Evolutionary conservation across 345 rosid genomes (phyloP).

Genomic region (Moricandia moricandioides): DNA sequence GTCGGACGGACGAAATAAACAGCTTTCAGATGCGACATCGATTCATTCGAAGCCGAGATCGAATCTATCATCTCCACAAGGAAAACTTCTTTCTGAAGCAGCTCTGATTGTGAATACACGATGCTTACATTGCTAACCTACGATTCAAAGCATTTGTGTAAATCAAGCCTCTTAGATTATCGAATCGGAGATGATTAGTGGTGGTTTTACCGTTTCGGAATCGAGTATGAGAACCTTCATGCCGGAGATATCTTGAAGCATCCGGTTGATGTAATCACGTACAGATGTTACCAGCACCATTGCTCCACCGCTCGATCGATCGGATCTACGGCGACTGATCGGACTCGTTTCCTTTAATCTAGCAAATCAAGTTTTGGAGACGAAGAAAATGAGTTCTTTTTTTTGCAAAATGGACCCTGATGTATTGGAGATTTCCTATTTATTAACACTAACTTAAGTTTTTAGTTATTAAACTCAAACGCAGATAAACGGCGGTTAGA

Average conservation of each 20-base stretch:
- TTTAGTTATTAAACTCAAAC: background rate
- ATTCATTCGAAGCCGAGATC: constrained; percentile 71
- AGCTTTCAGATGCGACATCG: constrained; percentile 95
- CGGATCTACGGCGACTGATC: constrained; percentile 33
- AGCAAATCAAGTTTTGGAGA: background rate
- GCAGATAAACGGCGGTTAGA: background rate
- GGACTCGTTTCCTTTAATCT: constrained; percentile 2
- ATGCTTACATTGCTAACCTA: constrained; percentile 92
- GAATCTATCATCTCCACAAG: constrained; percentile 90
- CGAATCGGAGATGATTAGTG: background rate
- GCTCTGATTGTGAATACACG: constrained; percentile 89
- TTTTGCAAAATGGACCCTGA: background rate
- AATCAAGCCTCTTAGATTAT: background rate
- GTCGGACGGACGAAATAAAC: constrained; percentile 86
- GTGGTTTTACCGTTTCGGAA: constrained; percentile 70
- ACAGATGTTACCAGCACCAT: constrained; percentile 83
- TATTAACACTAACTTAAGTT: background rate
- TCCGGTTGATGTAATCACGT: constrained; percentile 88
- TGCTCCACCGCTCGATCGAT: constrained; percentile 14
- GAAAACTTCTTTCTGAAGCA: constrained; percentile 93
- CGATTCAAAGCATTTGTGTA: constrained; percentile 8
- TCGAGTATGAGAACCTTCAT: constrained; percentile 99
- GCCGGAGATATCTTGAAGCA: constrained; percentile 96
- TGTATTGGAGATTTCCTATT: background rate
- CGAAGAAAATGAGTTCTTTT: background rate